These are phyloP conservation scores for Phytopythium montanum DNA, from an alignment of 352 stramenopile species.

Conservation along the genomic window DNA sequence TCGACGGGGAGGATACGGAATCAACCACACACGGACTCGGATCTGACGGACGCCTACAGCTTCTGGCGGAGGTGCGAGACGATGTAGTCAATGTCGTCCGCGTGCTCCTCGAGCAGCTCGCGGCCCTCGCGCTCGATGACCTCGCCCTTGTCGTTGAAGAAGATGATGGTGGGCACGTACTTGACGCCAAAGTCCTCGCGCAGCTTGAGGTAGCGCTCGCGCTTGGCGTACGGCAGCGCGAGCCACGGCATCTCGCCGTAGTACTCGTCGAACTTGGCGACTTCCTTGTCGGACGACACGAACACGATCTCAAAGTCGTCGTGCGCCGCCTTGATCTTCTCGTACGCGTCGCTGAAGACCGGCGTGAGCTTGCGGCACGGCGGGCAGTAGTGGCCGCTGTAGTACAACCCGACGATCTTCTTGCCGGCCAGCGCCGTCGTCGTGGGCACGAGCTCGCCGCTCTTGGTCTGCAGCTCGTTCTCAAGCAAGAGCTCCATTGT, in stretches of 20 bases:
- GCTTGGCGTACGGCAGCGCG: slow-evolving; percentile 87
- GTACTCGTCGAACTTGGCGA: slow-evolving; percentile 89
- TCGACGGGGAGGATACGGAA: neutral
- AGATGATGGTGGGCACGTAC: slow-evolving; percentile 88
- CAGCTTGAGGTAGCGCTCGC: slow-evolving; percentile 77
- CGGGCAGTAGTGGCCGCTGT: slow-evolving; percentile 81
- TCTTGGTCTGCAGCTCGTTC: slow-evolving; percentile 68
- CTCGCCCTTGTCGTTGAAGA: slow-evolving; percentile 87
- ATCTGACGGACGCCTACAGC: no score
- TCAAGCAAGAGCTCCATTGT: slow-evolving; percentile 65
- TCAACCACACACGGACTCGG: no score
- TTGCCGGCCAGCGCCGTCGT: slow-evolving; percentile 60
- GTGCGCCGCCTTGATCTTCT: slow-evolving; percentile 60
- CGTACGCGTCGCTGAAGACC: slow-evolving; percentile 77
- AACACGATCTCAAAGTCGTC: slow-evolving; percentile 94
- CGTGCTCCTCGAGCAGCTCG: slow-evolving; percentile 69
- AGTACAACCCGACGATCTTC: slow-evolving; percentile 84
- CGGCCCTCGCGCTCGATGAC: slow-evolving; percentile 76
- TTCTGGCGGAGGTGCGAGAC: slow-evolving; percentile 63
- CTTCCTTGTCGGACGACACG: slow-evolving; percentile 92
- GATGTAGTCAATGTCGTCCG: slow-evolving; percentile 65
- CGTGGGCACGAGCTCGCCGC: slow-evolving; percentile 47
- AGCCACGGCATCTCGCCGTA: slow-evolving; percentile 93
- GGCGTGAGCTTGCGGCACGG: slow-evolving; percentile 95
- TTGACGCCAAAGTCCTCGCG: slow-evolving; percentile 85